These are phyloP conservation scores for Solanum etuberosum DNA, from an alignment of 257 asterid species.

Conservation along the genomic window DNA sequence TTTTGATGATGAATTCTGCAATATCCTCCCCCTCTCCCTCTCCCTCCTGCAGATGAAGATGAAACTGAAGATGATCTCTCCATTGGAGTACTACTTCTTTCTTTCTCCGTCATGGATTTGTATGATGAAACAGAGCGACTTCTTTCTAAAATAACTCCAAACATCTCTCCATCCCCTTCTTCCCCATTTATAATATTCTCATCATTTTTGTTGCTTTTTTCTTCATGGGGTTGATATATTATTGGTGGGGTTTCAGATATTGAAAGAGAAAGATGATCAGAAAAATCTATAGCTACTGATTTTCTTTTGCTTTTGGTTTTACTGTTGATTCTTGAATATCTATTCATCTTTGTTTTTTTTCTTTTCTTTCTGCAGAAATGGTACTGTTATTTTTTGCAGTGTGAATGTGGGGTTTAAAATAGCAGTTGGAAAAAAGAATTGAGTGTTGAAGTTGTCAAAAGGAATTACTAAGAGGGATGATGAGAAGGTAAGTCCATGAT, in stretches of 20 bases:
- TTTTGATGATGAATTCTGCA: conserved; percentile 20
- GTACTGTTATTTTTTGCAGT: background rate
- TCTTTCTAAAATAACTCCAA: conserved; percentile 27
- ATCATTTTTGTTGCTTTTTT: background rate
- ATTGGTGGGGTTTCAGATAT: background rate
- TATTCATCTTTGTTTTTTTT: conserved; percentile 2
- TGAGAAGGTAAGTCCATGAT: background rate
- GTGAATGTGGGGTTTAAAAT: background rate
- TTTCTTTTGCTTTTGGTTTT: background rate
- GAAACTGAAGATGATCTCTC: conserved; percentile 25
- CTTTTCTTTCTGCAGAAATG: background rate
- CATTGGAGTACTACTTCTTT: conserved; percentile 3
- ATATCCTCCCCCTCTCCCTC: conserved; percentile 9
- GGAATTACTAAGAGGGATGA: background rate
- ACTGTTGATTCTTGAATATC: conserved; percentile 14
- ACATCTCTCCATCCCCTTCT: conserved; percentile 19
- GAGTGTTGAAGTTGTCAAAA: background rate
- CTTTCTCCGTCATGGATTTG: conserved; percentile 10
- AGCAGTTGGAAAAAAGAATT: background rate
- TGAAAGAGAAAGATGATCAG: background rate
- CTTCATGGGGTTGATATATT: background rate
- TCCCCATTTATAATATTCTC: background rate
- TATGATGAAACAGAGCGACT: conserved; percentile 8
- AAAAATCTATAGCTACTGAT: background rate
- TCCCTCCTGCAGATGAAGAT: background rate